Conservation (phyloP, 257 asterid species). For the Thymus quinquecostatus region DNA sequence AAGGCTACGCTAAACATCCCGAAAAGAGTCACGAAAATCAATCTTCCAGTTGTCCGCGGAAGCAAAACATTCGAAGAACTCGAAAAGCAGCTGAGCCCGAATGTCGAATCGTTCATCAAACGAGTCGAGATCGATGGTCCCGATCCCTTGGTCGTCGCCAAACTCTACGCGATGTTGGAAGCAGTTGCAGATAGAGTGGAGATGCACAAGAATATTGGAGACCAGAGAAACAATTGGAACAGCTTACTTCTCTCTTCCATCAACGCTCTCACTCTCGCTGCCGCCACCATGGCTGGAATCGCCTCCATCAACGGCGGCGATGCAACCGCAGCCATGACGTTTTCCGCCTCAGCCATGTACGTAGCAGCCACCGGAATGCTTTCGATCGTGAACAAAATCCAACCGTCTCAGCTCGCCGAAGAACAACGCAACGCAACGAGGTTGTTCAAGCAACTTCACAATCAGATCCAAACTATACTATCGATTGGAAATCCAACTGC, state of each 20-base stretch:
- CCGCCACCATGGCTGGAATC: conserved; percentile 43
- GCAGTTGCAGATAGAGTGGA: conserved; percentile 63
- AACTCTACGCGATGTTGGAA: conserved; percentile 59
- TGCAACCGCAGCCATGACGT: conserved; percentile 35
- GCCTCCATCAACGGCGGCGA: conserved; percentile 32
- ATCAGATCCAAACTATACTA: conserved; percentile 45
- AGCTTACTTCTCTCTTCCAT: conserved; percentile 48
- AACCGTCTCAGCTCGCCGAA: conserved; percentile 74
- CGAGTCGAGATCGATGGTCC: neutral
- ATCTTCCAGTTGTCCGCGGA: conserved; percentile 4
- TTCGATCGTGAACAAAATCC: conserved; percentile 48
- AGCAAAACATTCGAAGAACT: neutral
- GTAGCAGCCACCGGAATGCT: conserved; percentile 50
- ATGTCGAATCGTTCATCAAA: neutral
- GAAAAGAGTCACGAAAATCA: conserved; percentile 8
- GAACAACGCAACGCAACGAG: conserved; percentile 67
- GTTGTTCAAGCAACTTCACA: conserved; percentile 51
- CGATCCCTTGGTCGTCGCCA: conserved; percentile 35
- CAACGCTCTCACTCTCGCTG: conserved; percentile 48
- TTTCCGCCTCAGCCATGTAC: conserved; percentile 43
- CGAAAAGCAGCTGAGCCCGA: conserved; percentile 24
- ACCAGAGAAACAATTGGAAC: conserved; percentile 66
- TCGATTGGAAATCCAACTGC: conserved; percentile 33
- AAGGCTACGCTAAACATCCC: conserved; percentile 26
- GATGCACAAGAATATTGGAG: conserved; percentile 61